Evolutionary conservation across 257 asterid genomes (phyloP).

Genomic region (Plantago major): DNA sequence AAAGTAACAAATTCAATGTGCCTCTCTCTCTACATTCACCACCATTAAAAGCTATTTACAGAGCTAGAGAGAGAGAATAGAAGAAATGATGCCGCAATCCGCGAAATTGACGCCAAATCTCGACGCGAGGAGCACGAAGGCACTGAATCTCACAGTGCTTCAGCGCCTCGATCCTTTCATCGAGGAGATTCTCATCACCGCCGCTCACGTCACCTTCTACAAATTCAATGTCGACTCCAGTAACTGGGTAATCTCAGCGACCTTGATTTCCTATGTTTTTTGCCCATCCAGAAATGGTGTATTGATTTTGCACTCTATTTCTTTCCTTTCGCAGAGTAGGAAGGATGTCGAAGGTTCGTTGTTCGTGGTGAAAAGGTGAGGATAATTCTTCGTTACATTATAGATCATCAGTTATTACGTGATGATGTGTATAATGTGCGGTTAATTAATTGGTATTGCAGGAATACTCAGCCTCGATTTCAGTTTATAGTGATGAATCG

Average conservation of each 20-base stretch:
- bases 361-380: constrained; percentile 84
- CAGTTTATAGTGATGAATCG: constrained; percentile 93
- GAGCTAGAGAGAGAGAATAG: neutral
- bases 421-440: constrained; percentile 7
- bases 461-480: constrained; percentile 70
- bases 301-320: constrained; percentile 13
- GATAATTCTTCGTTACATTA: constrained; percentile 3
- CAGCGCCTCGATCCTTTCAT: constrained; percentile 88
- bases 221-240: constrained; percentile 74
- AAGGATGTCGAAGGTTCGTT: constrained; percentile 95
- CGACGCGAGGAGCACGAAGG: constrained; percentile 78
- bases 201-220: constrained; percentile 93
- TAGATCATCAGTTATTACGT: constrained; percentile 17
- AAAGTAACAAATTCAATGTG: no score
- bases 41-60: no score
- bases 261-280: neutral
- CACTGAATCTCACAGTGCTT: constrained; percentile 76
- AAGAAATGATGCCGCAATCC: constrained; percentile 25
- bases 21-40: no score
- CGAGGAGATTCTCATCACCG: constrained; percentile 88
- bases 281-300: neutral
- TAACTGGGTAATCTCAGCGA: constrained; percentile 52
- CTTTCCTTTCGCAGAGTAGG: constrained; percentile 70
- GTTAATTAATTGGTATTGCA: constrained; percentile 22
- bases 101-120: constrained; percentile 93